These are phyloP conservation scores for Alnus glutinosa DNA, from an alignment of 306 rosid genomes.

Conservation along the genomic window DNA sequence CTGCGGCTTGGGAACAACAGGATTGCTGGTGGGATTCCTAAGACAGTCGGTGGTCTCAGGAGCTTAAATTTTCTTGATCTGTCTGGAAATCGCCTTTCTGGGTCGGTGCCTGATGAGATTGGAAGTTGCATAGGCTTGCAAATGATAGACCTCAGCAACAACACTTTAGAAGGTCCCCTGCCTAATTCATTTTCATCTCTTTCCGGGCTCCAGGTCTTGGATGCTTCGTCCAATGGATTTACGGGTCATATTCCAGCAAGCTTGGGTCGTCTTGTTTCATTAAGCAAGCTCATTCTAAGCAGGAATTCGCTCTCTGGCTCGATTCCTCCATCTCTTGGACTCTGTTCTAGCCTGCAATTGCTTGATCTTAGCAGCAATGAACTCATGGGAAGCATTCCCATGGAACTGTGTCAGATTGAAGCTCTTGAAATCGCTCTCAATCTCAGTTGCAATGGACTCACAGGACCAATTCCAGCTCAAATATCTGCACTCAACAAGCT, in stretches of 20 bases:
- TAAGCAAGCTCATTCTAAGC: slow-evolving; percentile 73
- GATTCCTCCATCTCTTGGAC: slow-evolving; percentile 70
- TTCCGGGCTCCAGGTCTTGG: slow-evolving; percentile 75
- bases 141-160: slow-evolving; percentile 78
- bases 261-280: slow-evolving; percentile 62
- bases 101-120: slow-evolving; percentile 77
- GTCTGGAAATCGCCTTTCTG: slow-evolving; percentile 68
- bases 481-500: slow-evolving; percentile 77
- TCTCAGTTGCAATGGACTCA: slow-evolving; percentile 72
- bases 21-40: slow-evolving; percentile 72
- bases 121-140: slow-evolving; percentile 68
- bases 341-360: slow-evolving; percentile 72
- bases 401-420: slow-evolving; percentile 60
- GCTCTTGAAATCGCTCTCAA: slow-evolving; percentile 83
- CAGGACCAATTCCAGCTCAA: slow-evolving; percentile 71
- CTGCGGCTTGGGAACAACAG: slow-evolving; percentile 77
- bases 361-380: slow-evolving; percentile 88
- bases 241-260: slow-evolving; percentile 64
- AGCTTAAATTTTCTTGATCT: slow-evolving; percentile 81
- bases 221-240: slow-evolving; percentile 65
- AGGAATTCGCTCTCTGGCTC: slow-evolving; percentile 68
- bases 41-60: slow-evolving; percentile 56
- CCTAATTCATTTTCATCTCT: slow-evolving; percentile 68
- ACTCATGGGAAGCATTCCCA: slow-evolving; percentile 66
- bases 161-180: slow-evolving; percentile 63